phyloP scores from a whole-genome alignment of 2,329 filamentous ascomycete genomes.

The Blastomyces parvus region DNA sequence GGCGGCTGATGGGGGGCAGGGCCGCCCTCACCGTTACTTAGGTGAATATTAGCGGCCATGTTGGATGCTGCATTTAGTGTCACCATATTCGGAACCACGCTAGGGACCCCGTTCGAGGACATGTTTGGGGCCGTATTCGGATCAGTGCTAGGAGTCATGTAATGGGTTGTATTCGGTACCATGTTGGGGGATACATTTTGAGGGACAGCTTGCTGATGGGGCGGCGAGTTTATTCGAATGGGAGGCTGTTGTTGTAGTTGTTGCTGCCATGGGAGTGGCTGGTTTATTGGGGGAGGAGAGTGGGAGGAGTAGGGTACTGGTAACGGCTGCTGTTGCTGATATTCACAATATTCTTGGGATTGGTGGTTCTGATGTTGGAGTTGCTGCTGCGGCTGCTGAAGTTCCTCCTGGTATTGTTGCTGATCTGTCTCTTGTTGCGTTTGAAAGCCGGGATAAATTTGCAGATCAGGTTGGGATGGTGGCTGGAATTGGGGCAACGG shows the following conservation, averaged over 20 bases:
- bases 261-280: not conserved
- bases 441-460: not conserved
- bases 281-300: not conserved
- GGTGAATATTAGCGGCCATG: not conserved
- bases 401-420: not conserved
- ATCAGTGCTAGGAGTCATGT: not conserved
- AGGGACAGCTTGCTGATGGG: not conserved
- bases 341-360: not conserved
- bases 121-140: not conserved
- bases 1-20: not conserved
- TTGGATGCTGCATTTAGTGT: not conserved
- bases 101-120: not conserved
- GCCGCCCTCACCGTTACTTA: not conserved
- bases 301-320: not conserved
- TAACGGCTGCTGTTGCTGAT: not conserved
- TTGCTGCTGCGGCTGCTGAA: not conserved
- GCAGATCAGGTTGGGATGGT: not conserved
- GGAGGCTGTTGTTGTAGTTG: slow-evolving; percentile 2
- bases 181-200: not conserved
- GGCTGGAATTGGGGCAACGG: slow-evolving; percentile 1
- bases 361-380: not conserved
- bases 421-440: slow-evolving; percentile 1
- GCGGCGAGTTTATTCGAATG: slow-evolving; percentile 3
- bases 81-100: not conserved
- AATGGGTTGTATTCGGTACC: not conserved